Evolutionary conservation across 1,139 yeast genomes (phyloP).

Genomic region (Debaryomyces subglobosus): DNA sequence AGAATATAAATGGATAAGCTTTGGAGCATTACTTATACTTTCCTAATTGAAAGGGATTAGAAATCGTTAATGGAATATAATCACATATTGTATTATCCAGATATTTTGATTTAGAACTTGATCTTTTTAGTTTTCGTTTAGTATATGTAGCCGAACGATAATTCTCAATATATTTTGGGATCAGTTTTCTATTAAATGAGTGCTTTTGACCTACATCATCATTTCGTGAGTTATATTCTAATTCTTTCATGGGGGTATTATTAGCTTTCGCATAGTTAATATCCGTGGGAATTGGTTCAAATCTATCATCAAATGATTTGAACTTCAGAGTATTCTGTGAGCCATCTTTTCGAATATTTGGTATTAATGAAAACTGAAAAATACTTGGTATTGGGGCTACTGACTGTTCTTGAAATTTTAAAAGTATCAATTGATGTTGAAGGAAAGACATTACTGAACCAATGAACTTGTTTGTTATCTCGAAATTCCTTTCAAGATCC

Average conservation of each 20-base stretch:
- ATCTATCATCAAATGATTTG: neutral
- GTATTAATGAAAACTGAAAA: neutral
- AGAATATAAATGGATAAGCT: neutral
- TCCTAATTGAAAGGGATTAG: neutral
- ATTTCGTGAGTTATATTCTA: neutral
- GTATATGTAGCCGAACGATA: neutral
- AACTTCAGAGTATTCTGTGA: neutral
- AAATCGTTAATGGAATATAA: neutral
- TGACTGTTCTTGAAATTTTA: neutral
- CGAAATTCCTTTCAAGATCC: conserved; percentile 10
- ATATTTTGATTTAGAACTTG: neutral
- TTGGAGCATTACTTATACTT: neutral
- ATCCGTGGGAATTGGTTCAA: neutral
- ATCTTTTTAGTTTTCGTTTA: neutral
- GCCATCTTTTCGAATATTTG: neutral
- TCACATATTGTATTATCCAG: neutral
- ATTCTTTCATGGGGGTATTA: neutral
- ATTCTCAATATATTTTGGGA: neutral
- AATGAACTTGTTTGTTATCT: neutral
- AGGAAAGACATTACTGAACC: neutral
- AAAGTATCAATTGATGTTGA: neutral
- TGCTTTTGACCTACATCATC: neutral
- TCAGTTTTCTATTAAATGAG: neutral
- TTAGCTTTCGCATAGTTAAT: neutral
- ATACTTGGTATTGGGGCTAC: neutral